These are phyloP conservation scores for Athelia sp. DNA, from an alignment of 1,284 basidiomycete genomes.

Conservation along the genomic window DNA sequence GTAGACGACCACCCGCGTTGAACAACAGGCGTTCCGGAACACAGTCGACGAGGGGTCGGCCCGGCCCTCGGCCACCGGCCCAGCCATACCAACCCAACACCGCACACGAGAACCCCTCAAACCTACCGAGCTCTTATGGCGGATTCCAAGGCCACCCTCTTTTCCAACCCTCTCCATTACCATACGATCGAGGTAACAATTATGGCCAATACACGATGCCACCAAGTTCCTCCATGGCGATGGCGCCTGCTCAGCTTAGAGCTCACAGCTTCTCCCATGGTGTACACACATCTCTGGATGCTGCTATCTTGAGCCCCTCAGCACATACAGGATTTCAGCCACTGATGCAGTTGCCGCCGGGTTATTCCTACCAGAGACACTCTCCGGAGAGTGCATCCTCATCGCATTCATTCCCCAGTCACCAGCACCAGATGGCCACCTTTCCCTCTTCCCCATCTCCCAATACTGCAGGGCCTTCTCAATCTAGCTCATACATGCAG, in stretches of 20 bases:
- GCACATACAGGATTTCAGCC: conserved; percentile 30
- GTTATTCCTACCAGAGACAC: conserved; percentile 29
- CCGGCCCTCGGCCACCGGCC: too few relatives aligned
- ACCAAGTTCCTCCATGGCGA: conserved; percentile 31
- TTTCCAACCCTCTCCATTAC: conserved; percentile 14
- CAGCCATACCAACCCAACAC: too few relatives aligned
- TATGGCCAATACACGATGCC: conserved; percentile 45
- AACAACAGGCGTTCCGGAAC: too few relatives aligned
- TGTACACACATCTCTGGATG: conserved; percentile 18
- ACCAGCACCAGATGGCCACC: conserved; percentile 21
- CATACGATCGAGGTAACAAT: conserved; percentile 29
- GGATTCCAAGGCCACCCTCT: background rate
- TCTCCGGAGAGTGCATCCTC: conserved; percentile 28
- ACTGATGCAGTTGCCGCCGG: conserved; percentile 24
- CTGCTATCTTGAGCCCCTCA: conserved; percentile 25
- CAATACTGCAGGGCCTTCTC: conserved; percentile 16
- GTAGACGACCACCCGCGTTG: too few relatives aligned
- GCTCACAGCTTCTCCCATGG: conserved; percentile 27
- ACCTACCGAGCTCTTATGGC: conserved; percentile 4
- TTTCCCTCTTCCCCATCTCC: conserved; percentile 28
- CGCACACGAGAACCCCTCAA: conserved; percentile 1
- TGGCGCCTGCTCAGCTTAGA: conserved; percentile 33
- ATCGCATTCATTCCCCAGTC: conserved; percentile 20
- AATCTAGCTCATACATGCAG: conserved; percentile 26
- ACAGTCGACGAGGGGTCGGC: too few relatives aligned